Conservation (phyloP, 1,284 basidiomycete species). For the Ceratorhiza oryzae-sativae region DNA sequence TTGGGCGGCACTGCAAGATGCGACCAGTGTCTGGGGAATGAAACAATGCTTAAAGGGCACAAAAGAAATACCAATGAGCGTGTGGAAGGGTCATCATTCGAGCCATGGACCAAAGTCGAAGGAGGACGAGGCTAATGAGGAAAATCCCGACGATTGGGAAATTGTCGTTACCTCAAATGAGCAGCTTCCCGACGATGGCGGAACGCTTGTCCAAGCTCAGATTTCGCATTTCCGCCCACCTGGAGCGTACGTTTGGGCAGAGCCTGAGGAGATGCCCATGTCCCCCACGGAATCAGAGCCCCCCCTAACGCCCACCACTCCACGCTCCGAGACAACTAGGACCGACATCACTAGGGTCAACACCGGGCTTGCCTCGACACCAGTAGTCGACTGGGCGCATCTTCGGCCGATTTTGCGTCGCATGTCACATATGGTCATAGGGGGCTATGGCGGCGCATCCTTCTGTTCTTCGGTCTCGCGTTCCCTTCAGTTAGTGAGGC, state of each 20-base stretch:
- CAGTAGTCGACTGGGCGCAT: slow-evolving; percentile 47
- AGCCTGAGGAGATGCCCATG: slow-evolving; percentile 8
- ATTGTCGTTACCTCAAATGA: slow-evolving; percentile 41
- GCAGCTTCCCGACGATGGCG: slow-evolving; percentile 40
- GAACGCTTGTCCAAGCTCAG: slow-evolving; percentile 42
- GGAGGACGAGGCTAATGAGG: slow-evolving; percentile 27
- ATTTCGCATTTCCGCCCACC: slow-evolving; percentile 39
- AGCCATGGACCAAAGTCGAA: neutral
- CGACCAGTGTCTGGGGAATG: slow-evolving; percentile 80
- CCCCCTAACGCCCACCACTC: slow-evolving; percentile 43
- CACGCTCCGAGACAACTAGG: neutral
- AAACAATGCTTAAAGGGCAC: slow-evolving; percentile 68
- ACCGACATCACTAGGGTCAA: neutral
- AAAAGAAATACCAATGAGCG: slow-evolving; percentile 67
- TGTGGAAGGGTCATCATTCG: slow-evolving; percentile 28
- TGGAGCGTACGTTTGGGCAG: slow-evolving; percentile 21
- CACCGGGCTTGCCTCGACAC: slow-evolving; percentile 44
- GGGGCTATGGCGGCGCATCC: slow-evolving; percentile 79
- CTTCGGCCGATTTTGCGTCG: slow-evolving; percentile 72
- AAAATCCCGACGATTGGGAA: slow-evolving; percentile 44
- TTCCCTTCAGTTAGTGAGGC: slow-evolving; percentile 37
- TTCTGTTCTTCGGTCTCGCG: slow-evolving; percentile 71
- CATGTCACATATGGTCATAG: slow-evolving; percentile 78
- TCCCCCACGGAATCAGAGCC: neutral
- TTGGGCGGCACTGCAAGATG: slow-evolving; percentile 77